Base-by-base conservation (phyloP, 768 basidiomycete genomes). In the Clavaria fumosa region DNA sequence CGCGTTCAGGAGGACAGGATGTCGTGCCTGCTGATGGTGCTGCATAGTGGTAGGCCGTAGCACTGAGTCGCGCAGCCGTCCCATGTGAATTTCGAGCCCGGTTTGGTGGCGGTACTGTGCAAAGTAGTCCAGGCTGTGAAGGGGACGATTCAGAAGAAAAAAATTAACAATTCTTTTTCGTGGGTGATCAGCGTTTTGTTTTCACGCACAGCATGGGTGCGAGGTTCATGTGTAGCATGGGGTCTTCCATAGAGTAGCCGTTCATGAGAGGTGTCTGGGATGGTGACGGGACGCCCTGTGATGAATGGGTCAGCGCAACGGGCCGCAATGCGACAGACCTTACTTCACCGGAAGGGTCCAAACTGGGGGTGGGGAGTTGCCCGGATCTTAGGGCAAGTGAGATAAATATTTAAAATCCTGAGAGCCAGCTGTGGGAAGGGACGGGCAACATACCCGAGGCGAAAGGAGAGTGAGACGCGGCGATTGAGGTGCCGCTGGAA, bases 1-100 rank as follows among this genome's bases (percentile, higher is more conserved):
- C 43, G 81, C 67, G 50, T 84, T 81, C 65, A 84, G 72, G 10
- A 88, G 66, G 38, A 68, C 72, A 6, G 83, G 75, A 48, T 86
- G 83, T 14, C 73, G 72, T n/a, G n/a, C n/a, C n/a, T n/a, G n/a
- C n/a, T n/a, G n/a, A n/a, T n/a, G n/a, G n/a, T n/a, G n/a, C 39
- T 78, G 79, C 40, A 80, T 73, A 33, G 66, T 46, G 3, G 52
- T 38, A 11, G 75, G 68, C 4, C 64, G 60, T 31, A 56, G 59
- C 28, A 84, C 58, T 23, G 72, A 72, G 34, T 78, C 74, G 22
- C 75, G 62, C 33, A 86, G 60, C 32, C 68, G 68, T 12, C 69
- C 73, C 52, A 76, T 72, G 53, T 83, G 68, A 38, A 82, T 58
- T 38, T 75, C 78, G 5, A 85, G 59, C 32, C 79, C 76, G 46